Base-by-base conservation (phyloP, 2,329 filamentous ascomycete species). In the Cladosporium sp. region DNA sequence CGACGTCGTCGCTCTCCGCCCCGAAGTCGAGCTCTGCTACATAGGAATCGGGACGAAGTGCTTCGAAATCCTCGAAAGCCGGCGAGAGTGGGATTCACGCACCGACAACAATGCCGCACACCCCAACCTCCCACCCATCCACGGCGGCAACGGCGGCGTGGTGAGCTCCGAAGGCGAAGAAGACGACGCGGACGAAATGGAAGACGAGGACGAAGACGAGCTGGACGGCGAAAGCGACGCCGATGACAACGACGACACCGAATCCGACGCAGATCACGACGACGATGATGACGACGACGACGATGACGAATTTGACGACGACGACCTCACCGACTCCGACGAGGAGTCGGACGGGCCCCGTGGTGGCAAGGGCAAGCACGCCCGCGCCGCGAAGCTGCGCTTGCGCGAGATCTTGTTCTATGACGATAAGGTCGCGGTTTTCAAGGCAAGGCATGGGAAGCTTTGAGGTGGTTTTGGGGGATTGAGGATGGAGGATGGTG, bases 331-430 rank as follows among this genome's bases (percentile, higher is more conserved):
- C 6, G 52, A 54, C 17, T 32, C 30, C 19, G 34, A 38, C 9
- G 43, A n/a, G n/a, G n/a, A n/a, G n/a, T n/a, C n/a, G n/a, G n/a
- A 29, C 41, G 13, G 3, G 24, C 27, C 43, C 7, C 54, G 54
- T n/a, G n/a, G n/a, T n/a, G n/a, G n/a, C 18, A 51, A 51, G 17
- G 49, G 43, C 11, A 51, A 54, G 38, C 27, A 43, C 20, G 37
- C 37, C 20, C 27, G 43, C 43, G 56, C 54, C 29, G 61, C 60
- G 9, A 71, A 77, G 59, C 75, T 91, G 53, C 77, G 82, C 49
- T 71, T 92, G 57, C 75, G 86, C 54, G 87, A 92, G 72, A 92
- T 93, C 56, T 68, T 91, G 55, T 92, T 89, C 68, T 91, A 89
- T 61, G 88, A 92, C 64, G 88, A 92, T 65, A 88, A 89, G 68